Conservation (phyloP, 148 eudicot genomes). For the Chenopodium suecicum region DNA sequence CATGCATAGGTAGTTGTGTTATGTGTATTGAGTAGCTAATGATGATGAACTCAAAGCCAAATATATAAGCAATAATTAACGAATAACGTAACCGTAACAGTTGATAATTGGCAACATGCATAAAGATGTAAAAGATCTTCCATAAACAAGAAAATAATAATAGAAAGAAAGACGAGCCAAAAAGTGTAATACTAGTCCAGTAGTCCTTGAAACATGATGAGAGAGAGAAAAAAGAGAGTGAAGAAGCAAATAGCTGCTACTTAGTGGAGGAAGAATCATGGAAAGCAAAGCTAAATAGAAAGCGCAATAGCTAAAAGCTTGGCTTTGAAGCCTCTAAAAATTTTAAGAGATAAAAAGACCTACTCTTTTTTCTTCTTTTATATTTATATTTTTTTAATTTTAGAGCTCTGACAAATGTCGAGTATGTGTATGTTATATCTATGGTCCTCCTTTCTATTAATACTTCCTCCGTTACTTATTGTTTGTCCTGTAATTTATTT, state of each 20-base stretch:
- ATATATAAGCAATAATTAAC: neutral
- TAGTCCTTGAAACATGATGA: neutral
- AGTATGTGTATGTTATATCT: neutral
- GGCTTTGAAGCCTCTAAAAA: conserved; percentile 22
- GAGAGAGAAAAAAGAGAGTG: neutral
- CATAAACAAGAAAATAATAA: conserved; percentile 10
- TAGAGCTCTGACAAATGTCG: conserved; percentile 27
- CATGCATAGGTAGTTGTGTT: neutral
- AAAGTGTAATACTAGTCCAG: neutral
- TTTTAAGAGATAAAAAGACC: conserved; percentile 27
- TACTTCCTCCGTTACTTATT: no score
- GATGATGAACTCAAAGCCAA: neutral
- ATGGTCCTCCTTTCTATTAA: neutral
- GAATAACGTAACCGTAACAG: neutral
- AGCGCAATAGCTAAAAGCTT: conserved; percentile 36
- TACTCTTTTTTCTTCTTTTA: conserved; percentile 12
- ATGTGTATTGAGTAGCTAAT: neutral
- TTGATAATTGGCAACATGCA: no score
- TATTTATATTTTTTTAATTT: neutral
- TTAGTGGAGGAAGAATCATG: conserved; percentile 36
- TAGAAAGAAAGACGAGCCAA: conserved; percentile 2
- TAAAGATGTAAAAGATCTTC: neutral
- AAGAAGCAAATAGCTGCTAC: neutral
- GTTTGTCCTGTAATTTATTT: no score
- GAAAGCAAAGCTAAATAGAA: conserved; percentile 25